phyloP scores from a whole-genome alignment of 2,329 filamentous ascomycete species.

The Ceratocystis huliohia region DNA sequence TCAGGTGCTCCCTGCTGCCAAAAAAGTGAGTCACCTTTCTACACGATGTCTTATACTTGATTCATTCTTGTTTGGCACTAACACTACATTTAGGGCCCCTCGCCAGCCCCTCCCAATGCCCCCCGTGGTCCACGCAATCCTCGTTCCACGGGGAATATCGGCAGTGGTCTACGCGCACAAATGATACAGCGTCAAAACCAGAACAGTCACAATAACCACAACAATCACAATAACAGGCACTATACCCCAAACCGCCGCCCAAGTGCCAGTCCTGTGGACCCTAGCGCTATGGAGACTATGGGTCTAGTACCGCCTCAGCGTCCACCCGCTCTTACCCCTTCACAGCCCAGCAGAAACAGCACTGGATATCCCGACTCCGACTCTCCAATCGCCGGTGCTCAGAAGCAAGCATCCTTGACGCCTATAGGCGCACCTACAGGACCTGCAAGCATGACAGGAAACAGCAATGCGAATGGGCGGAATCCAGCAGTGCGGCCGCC shows the following conservation, averaged over 20 bases:
- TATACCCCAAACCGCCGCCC: background rate
- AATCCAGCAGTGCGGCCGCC: background rate
- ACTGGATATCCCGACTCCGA: background rate
- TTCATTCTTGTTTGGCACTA: background rate
- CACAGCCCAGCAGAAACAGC: conserved; percentile 17
- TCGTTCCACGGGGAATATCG: background rate
- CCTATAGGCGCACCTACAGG: conserved; percentile 23
- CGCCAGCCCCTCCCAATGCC: conserved; percentile 1
- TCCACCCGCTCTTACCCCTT: conserved; percentile 27
- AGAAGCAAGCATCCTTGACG: conserved; percentile 14
- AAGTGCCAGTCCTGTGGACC: conserved; percentile 29
- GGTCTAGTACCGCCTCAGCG: conserved; percentile 37
- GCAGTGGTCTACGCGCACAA: conserved; percentile 23
- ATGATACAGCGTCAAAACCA: conserved; percentile 25
- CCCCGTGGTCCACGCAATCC: conserved; percentile 7
- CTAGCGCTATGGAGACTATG: conserved; percentile 41
- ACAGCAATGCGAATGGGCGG: background rate
- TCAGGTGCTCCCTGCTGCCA: conserved; percentile 27
- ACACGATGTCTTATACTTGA: background rate
- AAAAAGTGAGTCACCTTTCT: conserved; percentile 31
- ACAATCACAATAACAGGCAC: background rate
- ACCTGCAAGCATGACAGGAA: background rate
- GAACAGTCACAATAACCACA: background rate
- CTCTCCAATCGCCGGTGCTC: background rate
- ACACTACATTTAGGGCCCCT: background rate